These are phyloP conservation scores for Phytophthora pisi DNA, from an alignment of 352 stramenopile genomes.

Conservation along the genomic window DNA sequence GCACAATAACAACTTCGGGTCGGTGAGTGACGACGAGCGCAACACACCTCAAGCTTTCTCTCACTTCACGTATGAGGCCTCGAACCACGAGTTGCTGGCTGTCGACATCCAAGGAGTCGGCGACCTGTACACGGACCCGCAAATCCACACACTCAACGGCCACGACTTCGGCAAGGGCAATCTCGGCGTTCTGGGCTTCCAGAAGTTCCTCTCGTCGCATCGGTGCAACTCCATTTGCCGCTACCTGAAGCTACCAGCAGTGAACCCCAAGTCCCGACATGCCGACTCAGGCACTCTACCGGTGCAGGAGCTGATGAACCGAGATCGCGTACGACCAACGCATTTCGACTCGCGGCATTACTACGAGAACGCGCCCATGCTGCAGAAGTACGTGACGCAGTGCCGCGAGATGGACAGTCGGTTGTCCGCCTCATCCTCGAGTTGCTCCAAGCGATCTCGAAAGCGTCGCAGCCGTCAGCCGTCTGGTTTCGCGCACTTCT, in stretches of 20 bases:
- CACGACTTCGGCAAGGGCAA: conserved; percentile 91
- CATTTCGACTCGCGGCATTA: conserved; percentile 89
- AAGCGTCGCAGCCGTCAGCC: conserved; percentile 16
- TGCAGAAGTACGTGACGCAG: conserved; percentile 86
- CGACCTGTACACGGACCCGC: conserved; percentile 96
- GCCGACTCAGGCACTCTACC: conserved; percentile 77
- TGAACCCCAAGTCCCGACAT: conserved; percentile 82
- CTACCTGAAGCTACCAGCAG: conserved; percentile 81
- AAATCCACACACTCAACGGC: conserved; percentile 88
- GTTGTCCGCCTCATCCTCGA: conserved; percentile 40
- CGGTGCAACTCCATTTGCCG: conserved; percentile 90
- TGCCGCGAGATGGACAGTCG: conserved; percentile 55
- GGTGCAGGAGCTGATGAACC: conserved; percentile 84
- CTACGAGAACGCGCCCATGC: conserved; percentile 85
- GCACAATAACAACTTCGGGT: conserved; percentile 91
- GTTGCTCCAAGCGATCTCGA: conserved; percentile 26
- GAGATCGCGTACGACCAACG: conserved; percentile 65
- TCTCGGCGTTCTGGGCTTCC: conserved; percentile 79
- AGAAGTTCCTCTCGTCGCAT: conserved; percentile 89
- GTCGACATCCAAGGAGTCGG: conserved; percentile 96
- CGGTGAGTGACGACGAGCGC: conserved; percentile 82
- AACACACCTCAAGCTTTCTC: conserved; percentile 93
- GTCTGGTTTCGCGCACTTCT: conserved; percentile 26
- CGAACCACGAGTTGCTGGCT: conserved; percentile 90
- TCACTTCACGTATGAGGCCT: conserved; percentile 94